A percentile compares a stretch with the other conserved stretches of the same genome.
phyloP scores from a whole-genome alignment of 495 filamentous ascomycete species.

The Hypoxylon lienhwacheense region DNA sequence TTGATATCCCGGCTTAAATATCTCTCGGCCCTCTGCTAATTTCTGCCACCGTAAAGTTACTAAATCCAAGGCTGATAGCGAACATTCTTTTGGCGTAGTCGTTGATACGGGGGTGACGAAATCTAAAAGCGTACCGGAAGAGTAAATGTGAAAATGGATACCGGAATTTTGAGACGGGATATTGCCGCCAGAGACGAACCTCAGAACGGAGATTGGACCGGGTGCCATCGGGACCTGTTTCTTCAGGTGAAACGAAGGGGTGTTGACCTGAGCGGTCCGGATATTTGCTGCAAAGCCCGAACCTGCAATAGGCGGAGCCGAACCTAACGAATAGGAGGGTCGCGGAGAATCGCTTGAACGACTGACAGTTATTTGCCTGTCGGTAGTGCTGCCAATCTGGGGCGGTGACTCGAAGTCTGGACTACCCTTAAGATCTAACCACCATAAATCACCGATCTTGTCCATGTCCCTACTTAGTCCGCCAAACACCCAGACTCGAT shows the following conservation, averaged over 20 bases:
- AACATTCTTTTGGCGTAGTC: constrained; percentile 80
- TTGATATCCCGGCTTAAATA: constrained; percentile 82
- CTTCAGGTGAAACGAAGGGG: constrained; percentile 66
- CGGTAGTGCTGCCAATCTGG: constrained; percentile 65
- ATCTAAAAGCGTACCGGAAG: constrained; percentile 87
- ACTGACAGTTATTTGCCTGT: constrained; percentile 42
- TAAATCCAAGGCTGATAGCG: constrained; percentile 83
- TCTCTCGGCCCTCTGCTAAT: constrained; percentile 87
- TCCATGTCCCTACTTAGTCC: constrained; percentile 94
- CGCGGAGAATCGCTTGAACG: constrained; percentile 47
- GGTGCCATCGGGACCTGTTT: constrained; percentile 70
- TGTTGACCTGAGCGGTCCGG: constrained; percentile 77
- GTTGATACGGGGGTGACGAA: constrained; percentile 91
- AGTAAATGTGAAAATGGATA: constrained; percentile 92
- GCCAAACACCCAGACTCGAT: constrained; percentile 95
- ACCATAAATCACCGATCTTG: constrained; percentile 91
- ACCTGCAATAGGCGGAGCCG: constrained; percentile 54
- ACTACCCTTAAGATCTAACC: constrained; percentile 88
- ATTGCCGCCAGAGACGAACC: constrained; percentile 84
- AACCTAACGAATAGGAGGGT: constrained; percentile 43
- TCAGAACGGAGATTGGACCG: constrained; percentile 84
- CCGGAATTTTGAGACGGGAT: constrained; percentile 86
- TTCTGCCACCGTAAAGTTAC: constrained; percentile 88
- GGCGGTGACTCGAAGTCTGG: constrained; percentile 78
- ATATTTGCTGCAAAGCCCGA: constrained; percentile 89